Percentiles rank a stretch among this genome's conserved stretches.
Conservation (phyloP, 169 alveolate genomes). For the Cryptosporidium sp. region DNA sequence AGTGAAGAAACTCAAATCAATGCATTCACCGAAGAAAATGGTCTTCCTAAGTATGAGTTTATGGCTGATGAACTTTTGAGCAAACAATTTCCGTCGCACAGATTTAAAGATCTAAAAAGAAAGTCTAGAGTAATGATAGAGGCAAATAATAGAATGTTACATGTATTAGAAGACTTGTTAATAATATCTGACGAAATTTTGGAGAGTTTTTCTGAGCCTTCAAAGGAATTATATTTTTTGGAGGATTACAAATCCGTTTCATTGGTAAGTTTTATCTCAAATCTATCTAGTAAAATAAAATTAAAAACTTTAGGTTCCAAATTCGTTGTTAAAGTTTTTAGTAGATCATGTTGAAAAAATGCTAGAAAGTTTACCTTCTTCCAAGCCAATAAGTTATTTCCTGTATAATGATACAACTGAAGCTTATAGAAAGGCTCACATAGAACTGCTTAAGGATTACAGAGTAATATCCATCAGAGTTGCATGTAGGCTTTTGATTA, state of each 20-base stretch:
- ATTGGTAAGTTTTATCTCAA: conserved; percentile 16
- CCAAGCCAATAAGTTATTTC: conserved; percentile 8
- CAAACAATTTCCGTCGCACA: conserved; percentile 2
- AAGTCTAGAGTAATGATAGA: conserved; percentile 35
- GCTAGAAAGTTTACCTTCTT: conserved; percentile 31
- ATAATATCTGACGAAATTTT: conserved; percentile 5
- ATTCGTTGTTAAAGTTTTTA: background rate
- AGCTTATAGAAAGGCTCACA: conserved; percentile 14
- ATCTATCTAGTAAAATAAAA: too few species aligned
- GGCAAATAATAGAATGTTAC: conserved; percentile 36
- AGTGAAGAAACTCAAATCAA: background rate
- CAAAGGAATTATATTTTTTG: background rate
- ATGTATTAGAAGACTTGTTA: conserved; percentile 5
- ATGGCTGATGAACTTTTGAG: conserved; percentile 23
- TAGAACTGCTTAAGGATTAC: conserved; percentile 13
- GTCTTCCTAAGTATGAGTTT: background rate
- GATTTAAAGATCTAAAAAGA: conserved; percentile 73
- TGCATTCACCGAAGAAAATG: background rate
- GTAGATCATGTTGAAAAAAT: conserved; percentile 2
- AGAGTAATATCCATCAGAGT: conserved; percentile 23
- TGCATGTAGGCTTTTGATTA: conserved; percentile 38
- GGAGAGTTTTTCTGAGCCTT: background rate
- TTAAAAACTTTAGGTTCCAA: conserved; percentile 33
- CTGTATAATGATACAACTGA: background rate
- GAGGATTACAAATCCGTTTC: background rate